Evolutionary conservation across 164 flowering plant genomes (phyloP).

Genomic region (Vitis rotundifolia): DNA sequence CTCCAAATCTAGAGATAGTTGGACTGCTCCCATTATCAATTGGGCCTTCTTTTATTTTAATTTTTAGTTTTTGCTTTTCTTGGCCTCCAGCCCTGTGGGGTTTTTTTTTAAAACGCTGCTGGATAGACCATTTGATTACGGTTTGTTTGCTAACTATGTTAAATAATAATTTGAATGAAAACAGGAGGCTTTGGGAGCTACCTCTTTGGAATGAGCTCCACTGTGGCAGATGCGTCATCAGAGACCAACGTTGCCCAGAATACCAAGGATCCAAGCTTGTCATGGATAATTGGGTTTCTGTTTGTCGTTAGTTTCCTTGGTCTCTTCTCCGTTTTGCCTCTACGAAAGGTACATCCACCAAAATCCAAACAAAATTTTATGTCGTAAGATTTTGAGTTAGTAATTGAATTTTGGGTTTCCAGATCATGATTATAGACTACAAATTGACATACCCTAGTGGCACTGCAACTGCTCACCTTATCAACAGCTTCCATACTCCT

Average conservation of each 20-base stretch:
- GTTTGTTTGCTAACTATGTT: background rate
- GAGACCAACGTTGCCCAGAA: constrained; percentile 28
- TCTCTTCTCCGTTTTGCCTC: constrained; percentile 39
- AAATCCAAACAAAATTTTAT: background rate
- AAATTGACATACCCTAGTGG: constrained; percentile 53
- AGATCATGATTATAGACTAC: constrained; percentile 49
- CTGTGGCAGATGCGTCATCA: constrained; percentile 32
- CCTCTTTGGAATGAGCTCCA: constrained; percentile 51
- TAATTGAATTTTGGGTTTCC: background rate
- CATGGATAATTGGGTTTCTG: constrained; percentile 58
- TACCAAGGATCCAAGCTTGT: constrained; percentile 34
- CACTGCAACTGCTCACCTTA: constrained; percentile 54
- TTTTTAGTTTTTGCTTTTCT: no score
- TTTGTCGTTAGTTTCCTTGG: constrained; percentile 61
- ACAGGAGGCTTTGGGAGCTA: constrained; percentile 22
- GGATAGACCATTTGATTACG: no score
- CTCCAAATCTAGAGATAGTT: no score
- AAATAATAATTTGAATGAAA: no score
- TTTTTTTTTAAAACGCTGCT: no score
- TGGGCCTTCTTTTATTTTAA: no score
- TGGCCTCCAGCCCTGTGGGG: no score
- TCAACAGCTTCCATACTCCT: constrained; percentile 59
- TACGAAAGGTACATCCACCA: constrained; percentile 26
- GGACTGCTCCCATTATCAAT: no score
- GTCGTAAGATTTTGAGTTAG: background rate